Evolutionary conservation across 2,329 filamentous ascomycete genomes (phyloP), one percentile per base, ranked within the genome.

Genomic region (Gyromitra esculenta): DNA sequence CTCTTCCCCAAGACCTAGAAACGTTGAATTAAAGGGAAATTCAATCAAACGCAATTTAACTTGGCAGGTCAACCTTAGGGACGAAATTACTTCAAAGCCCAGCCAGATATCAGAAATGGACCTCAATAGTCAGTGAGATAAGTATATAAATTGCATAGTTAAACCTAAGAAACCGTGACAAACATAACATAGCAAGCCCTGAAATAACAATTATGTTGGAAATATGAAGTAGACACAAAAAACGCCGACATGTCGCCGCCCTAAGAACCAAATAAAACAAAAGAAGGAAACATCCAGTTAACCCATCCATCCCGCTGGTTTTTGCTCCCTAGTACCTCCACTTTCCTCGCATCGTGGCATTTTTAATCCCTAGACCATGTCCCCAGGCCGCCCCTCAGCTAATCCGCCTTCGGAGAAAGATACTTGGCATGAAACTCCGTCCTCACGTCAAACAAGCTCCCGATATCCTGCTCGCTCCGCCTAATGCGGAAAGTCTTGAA

Each of bases 401-500:
- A 71, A 45, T 65, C 59, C 11, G 59, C 48, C 41, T 75, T 57
- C 1, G 57, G 59, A 15, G 45, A 57, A 41, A 75, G 59, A 41
- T 75, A 75, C 59, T 71, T 75, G 11, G 65, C 41, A 15, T 75
- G 66, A 67, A 77, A 78, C 41, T 77, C 76, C 37, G 43, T 71
- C 15, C 77, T 59, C 18, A 77, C 62, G 60, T 78, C 77, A 57
- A 79, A 80, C n/a, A 80, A 52, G 21, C 68, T 73, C 8, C 79
- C 79, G 45, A 79, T 69, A 45, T 80, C 79, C 59, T 77, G 64
- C 1, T 75, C 78, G n/a, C 75, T 77, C 4, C 79, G 71, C 54
- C 67, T 69, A n/a, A 80, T 56, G 6, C 73, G 66, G 35, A 80
- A 69, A 13, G 68, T 76, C 63, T 80, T 80, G n/a, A 71, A 80